These are phyloP conservation scores for Vanderwaltozyma yarrowii DNA, from an alignment of 805 yeast species.

Conservation along the genomic window DNA sequence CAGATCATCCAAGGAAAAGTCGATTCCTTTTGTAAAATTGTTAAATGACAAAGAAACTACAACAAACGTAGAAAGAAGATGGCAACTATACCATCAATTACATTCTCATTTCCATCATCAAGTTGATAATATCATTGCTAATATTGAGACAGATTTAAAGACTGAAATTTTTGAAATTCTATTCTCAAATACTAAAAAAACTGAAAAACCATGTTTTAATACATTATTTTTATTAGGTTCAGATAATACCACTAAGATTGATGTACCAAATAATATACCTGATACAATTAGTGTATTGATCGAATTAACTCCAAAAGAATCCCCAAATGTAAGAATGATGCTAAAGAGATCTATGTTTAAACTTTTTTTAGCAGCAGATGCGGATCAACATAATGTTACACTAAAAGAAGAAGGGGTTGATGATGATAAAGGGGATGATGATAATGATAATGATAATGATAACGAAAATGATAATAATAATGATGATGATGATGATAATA, in stretches of 20 bases:
- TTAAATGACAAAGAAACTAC: constrained; percentile 36
- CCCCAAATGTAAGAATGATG: constrained; percentile 30
- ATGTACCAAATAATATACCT: constrained; percentile 20
- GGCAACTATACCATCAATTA: constrained; percentile 32
- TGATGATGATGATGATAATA: constrained; percentile 1
- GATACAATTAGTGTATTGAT: constrained; percentile 19
- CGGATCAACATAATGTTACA: constrained; percentile 3
- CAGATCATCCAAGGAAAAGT: not conserved
- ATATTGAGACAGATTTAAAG: constrained; percentile 30
- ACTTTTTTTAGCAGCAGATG: constrained; percentile 19
- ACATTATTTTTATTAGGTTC: constrained; percentile 36
- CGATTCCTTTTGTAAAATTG: constrained; percentile 34
- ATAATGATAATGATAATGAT: constrained; percentile 4
- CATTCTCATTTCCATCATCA: constrained; percentile 25
- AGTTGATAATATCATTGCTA: constrained; percentile 22
- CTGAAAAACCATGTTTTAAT: constrained; percentile 15
- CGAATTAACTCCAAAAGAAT: constrained; percentile 31
- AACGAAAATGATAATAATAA: not conserved
- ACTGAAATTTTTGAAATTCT: constrained; percentile 22
- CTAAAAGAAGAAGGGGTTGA: constrained; percentile 1
- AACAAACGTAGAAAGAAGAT: constrained; percentile 30
- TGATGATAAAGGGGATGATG: constrained; percentile 5
- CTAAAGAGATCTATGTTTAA: constrained; percentile 28
- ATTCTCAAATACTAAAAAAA: constrained; percentile 6
- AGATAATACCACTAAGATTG: constrained; percentile 33